These are phyloP conservation scores for Fusarium piperis DNA, from an alignment of 2,329 filamentous ascomycete species.

Conservation along the genomic window DNA sequence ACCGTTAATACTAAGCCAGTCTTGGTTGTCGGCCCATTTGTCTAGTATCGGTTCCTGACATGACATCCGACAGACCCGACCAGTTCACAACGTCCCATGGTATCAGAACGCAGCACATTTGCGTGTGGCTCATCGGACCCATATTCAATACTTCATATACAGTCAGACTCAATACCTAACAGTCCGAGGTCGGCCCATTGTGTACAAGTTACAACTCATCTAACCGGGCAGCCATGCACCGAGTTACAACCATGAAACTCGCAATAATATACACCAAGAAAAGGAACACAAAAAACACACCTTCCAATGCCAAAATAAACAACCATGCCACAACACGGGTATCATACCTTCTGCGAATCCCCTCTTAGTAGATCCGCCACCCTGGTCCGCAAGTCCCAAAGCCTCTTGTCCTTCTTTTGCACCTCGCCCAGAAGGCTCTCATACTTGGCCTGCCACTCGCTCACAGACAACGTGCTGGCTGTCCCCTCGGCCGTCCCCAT, in stretches of 20 bases:
- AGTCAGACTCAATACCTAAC: background rate
- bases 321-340: constrained; percentile 11
- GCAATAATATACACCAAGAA: constrained; percentile 3
- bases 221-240: background rate
- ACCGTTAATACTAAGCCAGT: constrained; percentile 9
- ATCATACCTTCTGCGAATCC: constrained; percentile 30
- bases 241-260: background rate
- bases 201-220: background rate
- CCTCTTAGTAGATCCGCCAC: constrained; percentile 52
- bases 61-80: constrained; percentile 18
- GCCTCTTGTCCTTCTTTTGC: constrained; percentile 65
- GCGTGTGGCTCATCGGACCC: background rate
- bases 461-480: constrained; percentile 42
- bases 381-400: constrained; percentile 54
- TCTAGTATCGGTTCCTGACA: background rate
- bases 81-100: background rate
- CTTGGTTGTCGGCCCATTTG: constrained; percentile 2
- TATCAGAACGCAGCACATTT: background rate
- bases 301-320: background rate
- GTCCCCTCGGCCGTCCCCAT: constrained; percentile 27
- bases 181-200: background rate
- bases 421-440: constrained; percentile 68
- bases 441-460: constrained; percentile 64
- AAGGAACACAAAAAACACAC: constrained; percentile 1
- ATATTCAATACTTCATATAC: background rate